Percentiles rank a stretch among this genome's conserved stretches.
phyloP scores from a whole-genome alignment of 352 stramenopile genomes.

The Pilasporangium apinafurcum region DNA sequence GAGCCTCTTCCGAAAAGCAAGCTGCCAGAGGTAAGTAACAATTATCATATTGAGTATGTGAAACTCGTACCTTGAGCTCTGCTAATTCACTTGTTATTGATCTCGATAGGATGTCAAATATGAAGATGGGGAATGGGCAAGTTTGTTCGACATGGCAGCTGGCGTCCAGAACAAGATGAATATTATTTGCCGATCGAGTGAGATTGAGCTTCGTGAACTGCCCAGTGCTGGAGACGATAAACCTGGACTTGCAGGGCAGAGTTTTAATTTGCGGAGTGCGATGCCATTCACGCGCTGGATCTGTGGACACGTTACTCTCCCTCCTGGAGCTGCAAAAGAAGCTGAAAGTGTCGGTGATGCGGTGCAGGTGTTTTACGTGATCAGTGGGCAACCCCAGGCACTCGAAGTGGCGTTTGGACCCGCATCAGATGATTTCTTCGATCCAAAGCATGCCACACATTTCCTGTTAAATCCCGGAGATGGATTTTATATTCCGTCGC shows the following conservation, averaged over 20 bases:
- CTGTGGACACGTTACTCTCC: conserved; percentile 88
- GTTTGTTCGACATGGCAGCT: conserved; percentile 54
- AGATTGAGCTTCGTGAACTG: conserved; percentile 72
- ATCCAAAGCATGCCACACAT: conserved; percentile 87
- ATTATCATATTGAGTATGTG: neutral
- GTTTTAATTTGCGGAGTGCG: conserved; percentile 77
- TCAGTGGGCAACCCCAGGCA: conserved; percentile 75
- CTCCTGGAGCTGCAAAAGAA: conserved; percentile 93
- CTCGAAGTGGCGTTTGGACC: conserved; percentile 71
- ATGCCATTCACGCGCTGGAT: conserved; percentile 82
- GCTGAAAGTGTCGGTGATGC: conserved; percentile 91
- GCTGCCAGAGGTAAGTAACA: conserved; percentile 34
- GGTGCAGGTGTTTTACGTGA: conserved; percentile 94
- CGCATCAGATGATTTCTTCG: conserved; percentile 76
- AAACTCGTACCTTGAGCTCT: no score
- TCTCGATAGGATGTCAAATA: conserved; percentile 25
- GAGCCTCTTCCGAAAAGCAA: conserved; percentile 35
- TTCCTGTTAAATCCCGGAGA: conserved; percentile 93
- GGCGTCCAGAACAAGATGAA: conserved; percentile 70
- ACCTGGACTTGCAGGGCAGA: conserved; percentile 74
- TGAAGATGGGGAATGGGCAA: conserved; percentile 63
- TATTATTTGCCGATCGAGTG: conserved; percentile 64
- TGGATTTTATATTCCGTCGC: conserved; percentile 95
- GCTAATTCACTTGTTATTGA: neutral
- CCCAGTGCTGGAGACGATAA: conserved; percentile 41